Evolutionary conservation across 2,329 filamentous ascomycete genomes (phyloP).

Genomic region (Penicillium sp.): DNA sequence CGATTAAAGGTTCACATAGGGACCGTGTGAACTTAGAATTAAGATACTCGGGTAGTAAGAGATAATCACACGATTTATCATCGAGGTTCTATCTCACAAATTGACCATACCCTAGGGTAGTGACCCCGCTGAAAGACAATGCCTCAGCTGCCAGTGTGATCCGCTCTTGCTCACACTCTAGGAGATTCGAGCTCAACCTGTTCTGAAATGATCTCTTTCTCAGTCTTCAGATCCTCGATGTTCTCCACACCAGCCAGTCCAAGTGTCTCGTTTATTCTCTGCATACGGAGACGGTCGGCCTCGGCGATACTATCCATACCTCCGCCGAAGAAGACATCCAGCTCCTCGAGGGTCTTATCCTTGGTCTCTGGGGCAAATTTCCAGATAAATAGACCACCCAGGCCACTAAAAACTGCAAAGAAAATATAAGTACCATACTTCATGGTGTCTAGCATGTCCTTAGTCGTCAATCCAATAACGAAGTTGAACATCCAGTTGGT

Average conservation of each 20-base stretch:
- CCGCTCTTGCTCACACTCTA: neutral
- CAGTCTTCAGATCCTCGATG: conserved; percentile 28
- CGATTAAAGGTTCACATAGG: no score
- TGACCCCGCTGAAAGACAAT: no score
- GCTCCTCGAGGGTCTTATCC: conserved; percentile 55
- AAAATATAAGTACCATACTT: conserved; percentile 47
- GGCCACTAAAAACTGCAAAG: conserved; percentile 45
- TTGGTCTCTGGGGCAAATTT: conserved; percentile 56
- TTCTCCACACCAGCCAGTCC: conserved; percentile 54
- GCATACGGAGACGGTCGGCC: conserved; percentile 64
- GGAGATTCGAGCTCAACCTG: conserved; percentile 18
- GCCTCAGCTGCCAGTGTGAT: no score
- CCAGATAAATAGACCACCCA: conserved; percentile 42
- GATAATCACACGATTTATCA: no score
- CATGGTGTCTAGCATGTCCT: conserved; percentile 33
- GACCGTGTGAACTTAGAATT: no score
- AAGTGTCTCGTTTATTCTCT: conserved; percentile 72
- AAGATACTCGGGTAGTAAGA: no score
- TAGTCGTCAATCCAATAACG: conserved; percentile 35
- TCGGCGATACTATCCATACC: conserved; percentile 37
- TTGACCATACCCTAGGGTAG: no score
- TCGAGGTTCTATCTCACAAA: no score
- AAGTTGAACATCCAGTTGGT: conserved; percentile 42
- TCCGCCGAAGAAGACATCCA: conserved; percentile 58
- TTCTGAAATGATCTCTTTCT: conserved; percentile 16